These are phyloP conservation scores for Pythium rhizo-oryzae DNA, from an alignment of 352 stramenopile genomes.

Conservation along the genomic window DNA sequence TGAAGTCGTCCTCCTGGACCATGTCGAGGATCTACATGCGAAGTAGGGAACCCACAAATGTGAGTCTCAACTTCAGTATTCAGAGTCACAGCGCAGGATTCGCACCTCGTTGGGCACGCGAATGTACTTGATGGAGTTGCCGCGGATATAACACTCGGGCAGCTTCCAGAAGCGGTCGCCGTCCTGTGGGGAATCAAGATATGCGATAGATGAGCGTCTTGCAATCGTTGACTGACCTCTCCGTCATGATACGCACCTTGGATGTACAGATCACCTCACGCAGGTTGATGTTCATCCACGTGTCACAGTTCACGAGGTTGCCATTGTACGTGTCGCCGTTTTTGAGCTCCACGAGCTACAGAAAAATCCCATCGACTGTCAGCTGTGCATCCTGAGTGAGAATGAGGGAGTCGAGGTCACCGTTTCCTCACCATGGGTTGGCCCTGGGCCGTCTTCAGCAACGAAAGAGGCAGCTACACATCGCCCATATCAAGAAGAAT, in stretches of 20 bases:
- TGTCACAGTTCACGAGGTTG: conserved; percentile 96
- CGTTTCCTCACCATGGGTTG: conserved; percentile 87
- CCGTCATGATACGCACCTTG: conserved; percentile 46
- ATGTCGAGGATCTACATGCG: conserved; percentile 89
- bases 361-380: neutral
- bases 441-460: conserved; percentile 95
- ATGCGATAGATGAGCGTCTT: neutral
- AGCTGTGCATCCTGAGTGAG: neutral
- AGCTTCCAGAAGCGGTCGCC: conserved; percentile 99
- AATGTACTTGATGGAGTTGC: conserved; percentile 99
- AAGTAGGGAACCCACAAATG: neutral
- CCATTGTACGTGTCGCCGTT: conserved; percentile 99
- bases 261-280: conserved; percentile 99
- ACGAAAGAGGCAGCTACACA: conserved; percentile 92
- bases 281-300: conserved; percentile 99
- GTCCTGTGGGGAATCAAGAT: conserved; percentile 59
- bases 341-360: conserved; percentile 98
- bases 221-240: neutral
- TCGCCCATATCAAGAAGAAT: conserved; percentile 5
- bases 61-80: no score
- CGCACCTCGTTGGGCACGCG: conserved; percentile 95
- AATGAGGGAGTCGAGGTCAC: neutral
- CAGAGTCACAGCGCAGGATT: neutral
- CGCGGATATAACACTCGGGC: conserved; percentile 98
- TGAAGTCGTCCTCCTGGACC: conserved; percentile 94